Evolutionary conservation across 305 asterid species (phyloP).

Genomic region (Euphrasia arctica): DNA sequence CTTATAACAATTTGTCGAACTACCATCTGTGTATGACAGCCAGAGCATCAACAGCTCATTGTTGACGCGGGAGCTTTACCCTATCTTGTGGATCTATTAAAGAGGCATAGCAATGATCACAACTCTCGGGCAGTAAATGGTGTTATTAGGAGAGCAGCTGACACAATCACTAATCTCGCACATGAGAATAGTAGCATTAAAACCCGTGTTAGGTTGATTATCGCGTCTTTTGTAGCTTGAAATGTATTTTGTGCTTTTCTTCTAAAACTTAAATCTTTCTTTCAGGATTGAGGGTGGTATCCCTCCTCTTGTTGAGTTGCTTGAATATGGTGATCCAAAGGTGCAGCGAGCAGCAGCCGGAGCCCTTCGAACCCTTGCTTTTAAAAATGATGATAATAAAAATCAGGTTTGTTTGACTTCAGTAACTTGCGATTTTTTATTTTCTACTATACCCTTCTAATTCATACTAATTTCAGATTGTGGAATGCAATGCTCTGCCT

Average conservation of each 20-base stretch:
- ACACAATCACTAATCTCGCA: conserved; percentile 97
- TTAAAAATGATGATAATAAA: conserved; percentile 93
- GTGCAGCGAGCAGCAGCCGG: conserved; percentile 99
- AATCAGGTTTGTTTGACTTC: conserved; percentile 53
- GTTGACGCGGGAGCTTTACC: conserved; percentile 97
- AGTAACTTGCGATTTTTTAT: not conserved
- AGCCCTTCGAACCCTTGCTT: conserved; percentile 91
- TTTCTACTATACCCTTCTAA: conserved; percentile 17
- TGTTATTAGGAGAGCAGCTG: conserved; percentile 91
- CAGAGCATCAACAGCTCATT: conserved; percentile 97
- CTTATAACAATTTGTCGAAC: conserved; percentile 9
- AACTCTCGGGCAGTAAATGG: conserved; percentile 85
- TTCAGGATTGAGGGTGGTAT: conserved; percentile 93
- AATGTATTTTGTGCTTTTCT: conserved; percentile 12
- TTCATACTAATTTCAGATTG: conserved; percentile 57
- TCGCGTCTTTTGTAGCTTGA: conserved; percentile 5
- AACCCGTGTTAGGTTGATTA: conserved; percentile 79
- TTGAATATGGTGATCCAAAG: conserved; percentile 76
- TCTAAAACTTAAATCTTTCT: conserved; percentile 20
- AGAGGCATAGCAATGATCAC: conserved; percentile 59
- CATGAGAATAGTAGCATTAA: conserved; percentile 96
- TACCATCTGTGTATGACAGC: conserved; percentile 49
- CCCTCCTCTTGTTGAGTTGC: conserved; percentile 97
- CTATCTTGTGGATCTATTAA: conserved; percentile 79
- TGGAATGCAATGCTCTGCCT: conserved; percentile 96